Evolutionary conservation across 2,329 filamentous ascomycete species (phyloP).

Genomic region (Talaromyces piceae): DNA sequence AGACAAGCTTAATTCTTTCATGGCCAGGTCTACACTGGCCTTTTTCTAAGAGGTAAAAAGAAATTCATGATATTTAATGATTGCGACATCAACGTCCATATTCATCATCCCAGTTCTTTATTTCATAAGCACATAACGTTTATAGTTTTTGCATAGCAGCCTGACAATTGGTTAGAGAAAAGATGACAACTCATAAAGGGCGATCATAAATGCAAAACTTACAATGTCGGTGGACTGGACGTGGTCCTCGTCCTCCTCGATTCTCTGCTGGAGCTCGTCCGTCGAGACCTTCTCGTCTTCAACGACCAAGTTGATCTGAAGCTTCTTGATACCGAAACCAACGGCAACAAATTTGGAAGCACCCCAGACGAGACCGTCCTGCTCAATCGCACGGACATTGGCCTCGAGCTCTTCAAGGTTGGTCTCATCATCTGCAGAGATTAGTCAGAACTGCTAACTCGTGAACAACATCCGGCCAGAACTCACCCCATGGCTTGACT

Average conservation of each 20-base stretch:
- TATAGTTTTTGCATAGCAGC: constrained; percentile 90
- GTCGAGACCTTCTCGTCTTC: constrained; percentile 95
- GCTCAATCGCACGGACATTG: constrained; percentile 73
- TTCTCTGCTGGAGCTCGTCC: constrained; percentile 78
- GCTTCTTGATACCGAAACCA: constrained; percentile 97
- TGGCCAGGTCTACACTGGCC: constrained; percentile 5
- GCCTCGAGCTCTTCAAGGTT: constrained; percentile 76
- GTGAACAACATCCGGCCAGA: constrained; percentile 13
- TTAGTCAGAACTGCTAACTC: neutral
- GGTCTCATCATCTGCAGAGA: constrained; percentile 74
- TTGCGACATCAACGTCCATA: constrained; percentile 28
- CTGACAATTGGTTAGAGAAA: constrained; percentile 23
- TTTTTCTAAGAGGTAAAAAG: constrained; percentile 8
- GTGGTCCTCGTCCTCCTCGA: constrained; percentile 82
- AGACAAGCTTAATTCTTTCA: neutral
- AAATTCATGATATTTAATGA: constrained; percentile 30
- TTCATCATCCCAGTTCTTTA: constrained; percentile 16
- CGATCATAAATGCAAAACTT: constrained; percentile 29
- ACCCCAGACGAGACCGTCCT: constrained; percentile 96
- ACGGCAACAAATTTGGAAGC: constrained; percentile 79
- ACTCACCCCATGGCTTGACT: constrained; percentile 97
- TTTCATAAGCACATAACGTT: constrained; percentile 26
- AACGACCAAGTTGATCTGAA: constrained; percentile 95
- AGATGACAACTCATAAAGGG: neutral
- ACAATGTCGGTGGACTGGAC: constrained; percentile 90